A percentile compares a stretch with the other conserved stretches of the same genome.
These are phyloP conservation scores for Penicillium brevicompactum DNA, from an alignment of 2,329 filamentous ascomycete species.

Conservation along the genomic window DNA sequence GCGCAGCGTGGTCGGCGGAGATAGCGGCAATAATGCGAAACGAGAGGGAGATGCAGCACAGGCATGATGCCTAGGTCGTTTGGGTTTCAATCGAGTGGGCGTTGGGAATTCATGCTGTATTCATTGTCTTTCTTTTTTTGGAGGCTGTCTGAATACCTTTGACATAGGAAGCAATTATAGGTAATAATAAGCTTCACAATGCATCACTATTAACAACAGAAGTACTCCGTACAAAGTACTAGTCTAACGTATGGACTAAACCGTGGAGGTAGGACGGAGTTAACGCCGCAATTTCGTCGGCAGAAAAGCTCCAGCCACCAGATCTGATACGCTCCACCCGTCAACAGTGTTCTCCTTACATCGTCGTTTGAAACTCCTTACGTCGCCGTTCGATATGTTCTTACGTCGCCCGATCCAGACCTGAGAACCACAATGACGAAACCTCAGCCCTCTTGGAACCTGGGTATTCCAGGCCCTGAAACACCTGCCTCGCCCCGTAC, in stretches of 20 bases:
- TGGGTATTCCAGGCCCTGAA: slow-evolving; percentile 28
- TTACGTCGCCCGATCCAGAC: slow-evolving; percentile 9
- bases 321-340: slow-evolving; percentile 7
- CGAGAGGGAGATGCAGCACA: slow-evolving; percentile 18
- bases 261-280: slow-evolving; percentile 2
- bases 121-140: not conserved
- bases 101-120: slow-evolving; percentile 4
- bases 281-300: slow-evolving; percentile 22
- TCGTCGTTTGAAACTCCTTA: not conserved
- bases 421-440: slow-evolving; percentile 24
- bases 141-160: slow-evolving; percentile 3
- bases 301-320: slow-evolving; percentile 29
- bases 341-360: not conserved
- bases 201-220: not conserved
- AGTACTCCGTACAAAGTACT: not conserved
- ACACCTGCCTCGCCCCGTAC: slow-evolving; percentile 62
- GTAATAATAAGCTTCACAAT: not conserved
- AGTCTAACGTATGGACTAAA: not conserved
- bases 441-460: slow-evolving; percentile 25
- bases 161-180: not conserved
- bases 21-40: slow-evolving; percentile 31
- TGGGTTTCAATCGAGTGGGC: slow-evolving; percentile 10
- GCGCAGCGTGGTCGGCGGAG: slow-evolving; percentile 62
- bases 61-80: slow-evolving; percentile 12
- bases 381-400: slow-evolving; percentile 3